These are phyloP conservation scores for Bipolaris sorokiniana DNA, from an alignment of 2,329 filamentous ascomycete species.

Conservation along the genomic window DNA sequence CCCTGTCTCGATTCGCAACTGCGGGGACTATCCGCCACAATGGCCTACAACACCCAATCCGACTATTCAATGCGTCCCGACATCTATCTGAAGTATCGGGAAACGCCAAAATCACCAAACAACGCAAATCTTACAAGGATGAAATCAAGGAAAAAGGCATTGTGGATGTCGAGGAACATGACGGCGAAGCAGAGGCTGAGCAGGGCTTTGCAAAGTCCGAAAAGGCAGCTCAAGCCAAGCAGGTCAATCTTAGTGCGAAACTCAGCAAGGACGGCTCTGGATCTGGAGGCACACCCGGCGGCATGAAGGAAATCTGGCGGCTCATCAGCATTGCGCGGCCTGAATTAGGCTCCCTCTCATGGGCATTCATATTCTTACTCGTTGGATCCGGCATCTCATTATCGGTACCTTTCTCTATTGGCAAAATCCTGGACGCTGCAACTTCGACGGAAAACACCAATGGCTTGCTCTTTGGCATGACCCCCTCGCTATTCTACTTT, in stretches of 20 bases:
- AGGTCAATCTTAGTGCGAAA: conserved; percentile 87
- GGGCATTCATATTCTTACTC: conserved; percentile 84
- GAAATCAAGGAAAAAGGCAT: conserved; percentile 48
- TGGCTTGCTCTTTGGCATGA: conserved; percentile 80
- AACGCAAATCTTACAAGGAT: conserved; percentile 47
- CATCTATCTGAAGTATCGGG: conserved; percentile 34
- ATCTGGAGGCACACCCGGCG: conserved; percentile 57
- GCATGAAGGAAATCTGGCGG: conserved; percentile 77
- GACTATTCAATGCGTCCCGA: conserved; percentile 39
- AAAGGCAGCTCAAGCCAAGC: conserved; percentile 82
- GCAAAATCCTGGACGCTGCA: conserved; percentile 90
- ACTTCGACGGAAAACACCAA: conserved; percentile 71
- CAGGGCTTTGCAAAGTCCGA: conserved; percentile 75
- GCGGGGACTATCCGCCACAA: conserved; percentile 33
- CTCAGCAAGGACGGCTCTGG: conserved; percentile 78
- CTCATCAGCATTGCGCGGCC: conserved; percentile 88
- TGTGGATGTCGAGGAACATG: conserved; percentile 47
- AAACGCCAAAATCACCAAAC: conserved; percentile 21
- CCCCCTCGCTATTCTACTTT: conserved; percentile 85
- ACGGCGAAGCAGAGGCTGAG: conserved; percentile 62
- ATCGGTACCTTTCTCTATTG: conserved; percentile 95
- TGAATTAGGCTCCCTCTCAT: conserved; percentile 76
- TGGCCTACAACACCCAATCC: conserved; percentile 33
- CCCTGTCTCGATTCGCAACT: conserved; percentile 21
- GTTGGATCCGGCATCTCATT: conserved; percentile 93